Evolutionary conservation across 2,329 filamentous ascomycete genomes (phyloP), one percentile per base, ranked within the genome.

Genomic region (Nannizzia gypsea): DNA sequence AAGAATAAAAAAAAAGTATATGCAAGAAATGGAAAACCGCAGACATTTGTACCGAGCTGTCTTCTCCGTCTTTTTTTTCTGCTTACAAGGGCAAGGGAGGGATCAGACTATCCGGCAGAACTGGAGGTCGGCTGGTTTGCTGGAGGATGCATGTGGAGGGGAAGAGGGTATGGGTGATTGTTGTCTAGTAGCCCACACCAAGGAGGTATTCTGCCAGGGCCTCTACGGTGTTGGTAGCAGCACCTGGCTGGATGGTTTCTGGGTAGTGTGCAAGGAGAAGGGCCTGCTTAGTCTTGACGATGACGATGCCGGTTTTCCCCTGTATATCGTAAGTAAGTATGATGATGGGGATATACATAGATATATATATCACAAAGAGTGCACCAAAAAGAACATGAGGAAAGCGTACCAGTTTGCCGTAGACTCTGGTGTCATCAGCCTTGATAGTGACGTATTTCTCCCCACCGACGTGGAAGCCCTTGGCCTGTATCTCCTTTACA

Each of bases 181-280:
- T 22, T n/a, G n/a, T 13, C 15, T 52, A 96, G 80, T 95, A 96
- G 65, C 84, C 83, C 65, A 83, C 78, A 68, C 83, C 81, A 73
- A 89, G 85, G 64, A 96, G 83, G 80, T 97, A 96, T 75, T 95
- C 89, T 69, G 83, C 90, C 64, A 99, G 82, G 68, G 84, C 80
- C 79, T 92, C 88, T 66, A 95, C 88, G 56, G 88, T 89, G 72
- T 83, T 83, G 68, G 85, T 85, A 64, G 89, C 85, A 73, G 87
- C 86, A 71, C 89, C 85, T 58, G 88, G 88, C 73, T 88, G 80
- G 67, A 85, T 78, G 63, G 74, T 73, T 73, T 95, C 89, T 66
- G 80, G 81, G 81, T 97, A 90, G 80, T 96, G 90, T 67, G 84
- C 88, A 72, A 99, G 77, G 72, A 99, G 83, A 73, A 97, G 85